A percentile compares a stretch with the other conserved stretches of the same genome.
These are phyloP conservation scores for Geosmithia putterillii DNA, from an alignment of 2,329 filamentous ascomycete species.

Conservation along the genomic window DNA sequence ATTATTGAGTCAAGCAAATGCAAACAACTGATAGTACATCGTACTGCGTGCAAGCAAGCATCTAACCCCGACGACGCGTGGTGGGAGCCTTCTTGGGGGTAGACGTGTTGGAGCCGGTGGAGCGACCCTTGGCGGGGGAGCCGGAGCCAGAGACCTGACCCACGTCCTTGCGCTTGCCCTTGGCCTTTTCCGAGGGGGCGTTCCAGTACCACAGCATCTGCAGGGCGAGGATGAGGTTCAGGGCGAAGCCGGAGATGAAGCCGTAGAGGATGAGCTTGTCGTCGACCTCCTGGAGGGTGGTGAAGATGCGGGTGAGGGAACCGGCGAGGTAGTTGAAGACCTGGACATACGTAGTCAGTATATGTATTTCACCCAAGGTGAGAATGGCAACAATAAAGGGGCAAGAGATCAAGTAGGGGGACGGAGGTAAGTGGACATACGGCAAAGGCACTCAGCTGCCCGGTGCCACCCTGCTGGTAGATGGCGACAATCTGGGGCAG, in stretches of 20 bases:
- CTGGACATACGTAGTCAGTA: conserved; percentile 28
- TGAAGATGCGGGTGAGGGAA: conserved; percentile 90
- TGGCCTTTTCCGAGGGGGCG: conserved; percentile 34
- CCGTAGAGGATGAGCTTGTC: conserved; percentile 94
- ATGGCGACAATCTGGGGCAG: conserved; percentile 85
- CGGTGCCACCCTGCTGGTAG: conserved; percentile 74
- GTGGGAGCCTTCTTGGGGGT: conserved; percentile 27
- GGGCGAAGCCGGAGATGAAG: conserved; percentile 79
- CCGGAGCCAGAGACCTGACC: conserved; percentile 11
- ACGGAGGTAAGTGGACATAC: conserved; percentile 39
- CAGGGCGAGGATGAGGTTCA: conserved; percentile 74
- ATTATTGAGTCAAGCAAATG: not conserved
- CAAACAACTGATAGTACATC: not conserved
- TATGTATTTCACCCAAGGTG: not conserved
- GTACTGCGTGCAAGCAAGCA: not conserved
- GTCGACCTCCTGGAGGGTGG: conserved; percentile 92
- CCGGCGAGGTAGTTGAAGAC: conserved; percentile 97
- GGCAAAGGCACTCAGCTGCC: conserved; percentile 91
- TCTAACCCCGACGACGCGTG: conserved; percentile 29
- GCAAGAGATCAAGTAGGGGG: not conserved
- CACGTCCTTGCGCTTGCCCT: conserved; percentile 26
- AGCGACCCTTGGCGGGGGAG: conserved; percentile 13
- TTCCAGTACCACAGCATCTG: conserved; percentile 99
- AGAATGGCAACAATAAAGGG: not conserved
- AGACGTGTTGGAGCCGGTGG: conserved; percentile 12